Evolutionary conservation across 164 flowering plant species (phyloP), one percentile per base, ranked within the genome.

Genomic region (Vitis labrusca): DNA sequence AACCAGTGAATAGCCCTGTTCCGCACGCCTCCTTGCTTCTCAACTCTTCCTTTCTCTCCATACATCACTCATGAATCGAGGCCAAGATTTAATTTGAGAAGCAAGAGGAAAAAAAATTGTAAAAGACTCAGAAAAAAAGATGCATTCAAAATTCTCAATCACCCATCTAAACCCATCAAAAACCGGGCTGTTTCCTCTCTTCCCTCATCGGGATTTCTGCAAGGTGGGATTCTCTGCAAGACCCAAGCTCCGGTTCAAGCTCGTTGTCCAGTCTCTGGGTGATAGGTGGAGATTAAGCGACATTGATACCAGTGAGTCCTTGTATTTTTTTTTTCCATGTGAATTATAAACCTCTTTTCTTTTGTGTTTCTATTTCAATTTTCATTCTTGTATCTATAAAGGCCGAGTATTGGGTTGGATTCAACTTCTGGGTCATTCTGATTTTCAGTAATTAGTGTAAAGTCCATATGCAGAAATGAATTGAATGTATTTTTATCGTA

Each of bases 231-330:
- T 63, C 57, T 76, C 69, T n/a, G 66, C 69, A 1, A 57, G 77
- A 37, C 76, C 73, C 29, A 85, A 67, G 65, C 55, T 59, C 59
- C 77, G 83, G 55, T 79, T 81, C 73, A 88, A 77, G 83, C 67
- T 81, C 32, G 82, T 76, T 51, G 83, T 70, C 44, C 78, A 71
- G 69, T 78, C 86, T 64, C 69, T 63, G 13, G 81, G 82, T 29
- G 83, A 85, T 53, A 79, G 17, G 61, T 89, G 90, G 93, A 89
- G 85, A 73, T 69, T 89, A 27, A 85, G 71, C 5, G 90, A 92
- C 61, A 83, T 90, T 32, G 89, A 88, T 76, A 10, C 86, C 52
- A 72, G 97, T 92, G 63, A 71, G 86, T 55, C 17, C 48, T 70
- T 50, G 14, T 11, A 2, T 63, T 44, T 30, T n/a, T 48, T 8